These are phyloP conservation scores for Danielozyma ontarioensis DNA, from an alignment of 805 yeast species.

Conservation along the genomic window DNA sequence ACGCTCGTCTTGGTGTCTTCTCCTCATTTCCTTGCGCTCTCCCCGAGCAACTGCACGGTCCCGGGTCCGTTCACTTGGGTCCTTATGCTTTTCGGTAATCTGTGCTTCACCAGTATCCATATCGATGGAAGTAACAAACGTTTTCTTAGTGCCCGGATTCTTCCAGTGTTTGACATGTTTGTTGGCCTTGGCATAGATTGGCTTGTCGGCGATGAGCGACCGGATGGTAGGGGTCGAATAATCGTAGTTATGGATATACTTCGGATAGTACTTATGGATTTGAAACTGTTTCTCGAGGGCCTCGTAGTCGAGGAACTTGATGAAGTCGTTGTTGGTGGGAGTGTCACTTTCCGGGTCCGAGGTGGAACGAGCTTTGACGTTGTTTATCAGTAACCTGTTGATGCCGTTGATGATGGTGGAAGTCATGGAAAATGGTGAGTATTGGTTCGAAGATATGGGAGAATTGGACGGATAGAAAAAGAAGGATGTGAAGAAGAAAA, in stretches of 20 bases:
- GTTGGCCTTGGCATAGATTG: constrained; percentile 37
- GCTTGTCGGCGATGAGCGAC: constrained; percentile 29
- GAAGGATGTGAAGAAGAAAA: no score
- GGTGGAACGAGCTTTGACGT: not conserved
- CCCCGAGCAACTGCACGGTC: constrained; percentile 5
- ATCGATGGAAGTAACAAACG: constrained; percentile 5
- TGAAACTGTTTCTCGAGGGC: constrained; percentile 28
- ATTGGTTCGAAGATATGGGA: no score
- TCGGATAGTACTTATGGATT: constrained; percentile 35
- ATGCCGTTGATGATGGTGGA: constrained; percentile 10
- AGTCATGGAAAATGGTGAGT: constrained; percentile 2
- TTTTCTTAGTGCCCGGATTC: constrained; percentile 5
- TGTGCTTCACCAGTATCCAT: constrained; percentile 5
- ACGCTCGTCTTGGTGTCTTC: constrained; percentile 1
- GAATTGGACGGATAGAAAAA: no score
- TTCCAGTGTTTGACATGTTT: constrained; percentile 19
- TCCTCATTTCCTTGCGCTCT: constrained; percentile 3
- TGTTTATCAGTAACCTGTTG: constrained; percentile 5
- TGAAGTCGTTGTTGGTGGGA: constrained; percentile 13
- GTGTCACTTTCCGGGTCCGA: not conserved
- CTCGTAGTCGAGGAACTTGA: constrained; percentile 27
- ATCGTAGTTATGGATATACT: constrained; percentile 32
- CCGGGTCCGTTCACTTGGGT: constrained; percentile 2
- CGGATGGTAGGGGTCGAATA: constrained; percentile 32
- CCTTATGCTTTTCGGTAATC: not conserved